Percentiles rank a stretch among this genome's conserved stretches.
Conservation (phyloP, 106 monocot species). For the Posidonia australis region DNA sequence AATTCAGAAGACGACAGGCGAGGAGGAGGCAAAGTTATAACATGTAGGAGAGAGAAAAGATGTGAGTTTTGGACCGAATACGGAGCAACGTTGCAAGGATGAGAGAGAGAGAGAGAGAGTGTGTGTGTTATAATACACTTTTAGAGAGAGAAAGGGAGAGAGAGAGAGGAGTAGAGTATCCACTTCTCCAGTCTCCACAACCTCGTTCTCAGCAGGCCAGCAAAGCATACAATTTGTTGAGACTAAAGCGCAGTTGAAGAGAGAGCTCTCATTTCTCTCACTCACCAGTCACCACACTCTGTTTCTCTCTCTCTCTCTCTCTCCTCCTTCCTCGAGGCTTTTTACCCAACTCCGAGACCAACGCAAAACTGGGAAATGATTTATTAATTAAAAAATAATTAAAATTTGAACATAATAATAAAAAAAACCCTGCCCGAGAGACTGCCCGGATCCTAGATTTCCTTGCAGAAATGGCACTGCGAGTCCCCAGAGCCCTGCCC, state of each 20-base stretch:
- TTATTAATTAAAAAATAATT: not conserved
- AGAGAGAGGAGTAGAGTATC: conserved; percentile 1
- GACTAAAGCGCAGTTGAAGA: conserved; percentile 31
- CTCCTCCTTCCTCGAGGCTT: conserved; percentile 15
- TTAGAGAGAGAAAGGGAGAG: conserved; percentile 10
- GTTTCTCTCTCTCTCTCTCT: conserved; percentile 18
- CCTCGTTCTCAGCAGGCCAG: conserved; percentile 17
- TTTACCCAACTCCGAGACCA: conserved; percentile 30
- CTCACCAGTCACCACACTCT: not conserved
- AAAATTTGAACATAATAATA: not conserved
- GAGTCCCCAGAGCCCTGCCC: too few relatives aligned
- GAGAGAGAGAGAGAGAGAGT: too few relatives aligned
- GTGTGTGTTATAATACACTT: too few relatives aligned
- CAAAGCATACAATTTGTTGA: conserved; percentile 38
- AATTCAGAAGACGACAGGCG: conserved; percentile 5
- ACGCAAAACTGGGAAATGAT: not conserved
- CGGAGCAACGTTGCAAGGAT: conserved; percentile 3
- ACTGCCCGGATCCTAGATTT: not conserved
- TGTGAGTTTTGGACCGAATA: conserved; percentile 16
- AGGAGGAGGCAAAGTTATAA: conserved; percentile 3
- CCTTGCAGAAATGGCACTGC: not conserved
- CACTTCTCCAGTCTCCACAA: conserved; percentile 3
- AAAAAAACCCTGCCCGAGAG: not conserved
- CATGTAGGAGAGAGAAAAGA: conserved; percentile 11
- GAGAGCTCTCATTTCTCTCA: not conserved